Evolutionary conservation across 2,329 filamentous ascomycete species (phyloP), one percentile per base, ranked within the genome.

Genomic region (Verticillium isaacii): DNA sequence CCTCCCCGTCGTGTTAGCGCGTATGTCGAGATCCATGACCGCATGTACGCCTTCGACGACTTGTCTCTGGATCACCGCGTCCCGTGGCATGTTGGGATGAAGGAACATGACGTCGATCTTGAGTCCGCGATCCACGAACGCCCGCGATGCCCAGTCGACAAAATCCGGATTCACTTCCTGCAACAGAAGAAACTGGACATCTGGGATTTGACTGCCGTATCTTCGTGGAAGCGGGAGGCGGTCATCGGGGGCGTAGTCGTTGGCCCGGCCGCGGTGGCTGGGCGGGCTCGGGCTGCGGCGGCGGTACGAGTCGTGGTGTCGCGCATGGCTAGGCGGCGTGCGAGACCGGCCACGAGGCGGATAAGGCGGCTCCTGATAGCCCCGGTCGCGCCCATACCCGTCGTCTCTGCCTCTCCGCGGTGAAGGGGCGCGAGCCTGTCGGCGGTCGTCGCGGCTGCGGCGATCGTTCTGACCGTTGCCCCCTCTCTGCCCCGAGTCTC

Each of bases 41-140:
- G 90, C 94, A 59, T 91, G 84, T 1, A 97, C 94, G 19, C 95
- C 94, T 74, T 98, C 93, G 12, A 93, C 79, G 41, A 96, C 91
- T 72, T 97, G 92, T 59, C 91, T 85, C 67, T 92, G 88, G 59
- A 97, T 86, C n/a, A 97, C 88, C 5, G 89, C 85, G 39, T 89
- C 59, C 32, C 61, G 61, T 19, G 90, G 85, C 56, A 96, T 86
- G 25, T 90, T 87, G 34, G 92, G 88, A 61, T 88, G 89, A 56
- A 97, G 80, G 67, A 90, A 89, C 76, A 97, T 88, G 23, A 93
- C 88, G 68, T 96, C 90, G 15, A 89, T 88, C 63, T 85, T 89
- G 41, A 98, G 79, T 2, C 88, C 87, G 60, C 89, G 87, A 37
- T 84, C 82, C 62, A 85, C 82, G 72, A 98, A 96, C 0, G 87